These are phyloP conservation scores for Fusarium sp. DNA, from an alignment of 2,329 filamentous ascomycete genomes.

Conservation along the genomic window DNA sequence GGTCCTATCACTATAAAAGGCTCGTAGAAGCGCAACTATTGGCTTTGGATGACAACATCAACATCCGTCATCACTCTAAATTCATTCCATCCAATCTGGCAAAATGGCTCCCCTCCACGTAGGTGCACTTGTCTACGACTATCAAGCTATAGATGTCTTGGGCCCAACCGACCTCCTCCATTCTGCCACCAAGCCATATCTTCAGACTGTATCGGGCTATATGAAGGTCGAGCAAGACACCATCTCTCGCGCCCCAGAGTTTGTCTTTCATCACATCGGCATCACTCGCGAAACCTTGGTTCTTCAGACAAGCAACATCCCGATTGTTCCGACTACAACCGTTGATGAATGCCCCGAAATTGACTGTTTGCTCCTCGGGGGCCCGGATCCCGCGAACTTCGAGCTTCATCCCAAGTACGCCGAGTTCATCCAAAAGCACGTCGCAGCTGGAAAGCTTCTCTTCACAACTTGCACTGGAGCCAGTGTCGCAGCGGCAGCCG, in stretches of 20 bases:
- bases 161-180: slow-evolving; percentile 45
- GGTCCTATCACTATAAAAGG: background rate
- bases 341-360: slow-evolving; percentile 48
- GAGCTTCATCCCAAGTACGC: slow-evolving; percentile 42
- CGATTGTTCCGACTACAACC: slow-evolving; percentile 43
- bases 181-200: slow-evolving; percentile 33
- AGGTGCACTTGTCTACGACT: slow-evolving; percentile 40
- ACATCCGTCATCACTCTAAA: background rate
- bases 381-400: slow-evolving; percentile 41
- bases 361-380: slow-evolving; percentile 49
- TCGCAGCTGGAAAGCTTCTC: slow-evolving; percentile 46
- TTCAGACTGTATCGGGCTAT: slow-evolving; percentile 13
- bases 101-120: slow-evolving; percentile 24
- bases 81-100: too few relatives aligned
- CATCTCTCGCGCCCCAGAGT: slow-evolving; percentile 39
- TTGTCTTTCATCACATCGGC: slow-evolving; percentile 48
- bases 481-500: slow-evolving; percentile 43
- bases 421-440: slow-evolving; percentile 47
- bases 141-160: slow-evolving; percentile 46
- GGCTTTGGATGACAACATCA: background rate
- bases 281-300: slow-evolving; percentile 41
- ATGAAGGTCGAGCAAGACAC: slow-evolving; percentile 28
- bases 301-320: slow-evolving; percentile 9
- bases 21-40: fast-evolving
- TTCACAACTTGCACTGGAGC: slow-evolving; percentile 52